Base-by-base conservation (phyloP, 805 yeast genomes). In the Sugiyamaella marilandica region DNA sequence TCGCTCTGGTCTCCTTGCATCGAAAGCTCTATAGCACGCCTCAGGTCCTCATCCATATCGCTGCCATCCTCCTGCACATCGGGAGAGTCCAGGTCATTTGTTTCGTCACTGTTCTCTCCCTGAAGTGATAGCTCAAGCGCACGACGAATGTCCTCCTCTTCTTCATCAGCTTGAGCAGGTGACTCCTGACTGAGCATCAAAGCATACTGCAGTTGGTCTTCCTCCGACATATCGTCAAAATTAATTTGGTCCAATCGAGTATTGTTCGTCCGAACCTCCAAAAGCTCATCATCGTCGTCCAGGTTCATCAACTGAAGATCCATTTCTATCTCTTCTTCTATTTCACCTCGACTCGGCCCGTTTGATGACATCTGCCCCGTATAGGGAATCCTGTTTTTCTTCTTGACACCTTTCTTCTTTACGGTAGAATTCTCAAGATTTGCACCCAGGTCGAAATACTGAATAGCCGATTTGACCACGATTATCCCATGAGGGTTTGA, bases 181-280 rank as follows among this genome's bases (percentile, higher is more conserved):
- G 54, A 41, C 44, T 58, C 63, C 44, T 59, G 59, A 52, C 69
- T 64, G 31, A 67, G 59, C 61, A 64, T 58, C 49, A 66, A 18
- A 2, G 71, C 71, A 45, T 64, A 63, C 32, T 60, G 60, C 31
- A 66, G 33, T 49, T 65, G 68, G 43, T 67, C 71, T 14, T 64
- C 67, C 36, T 67, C 70, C 3, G 58, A 60, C 46, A 65, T 41
- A 5, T 55, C 57, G 4, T 52, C 59, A 11, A 58, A 41, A 5
- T 33, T 47, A 49, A 31, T n/a, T 13, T 31, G 39, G 26, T 36
- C 32, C 29, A 32, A 34, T 37, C 46, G 48, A 33, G 33, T 36
- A 49, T 51, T 36, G 14, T 35, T n/a, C 24, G 59, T 59, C 2
- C 60, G 53, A 10, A 53, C 50, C 26, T 53, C 58, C 9, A 54